Evolutionary conservation across 768 basidiomycete species (phyloP), one percentile per base, ranked within the genome.

Genomic region (Tulasnella sp.): DNA sequence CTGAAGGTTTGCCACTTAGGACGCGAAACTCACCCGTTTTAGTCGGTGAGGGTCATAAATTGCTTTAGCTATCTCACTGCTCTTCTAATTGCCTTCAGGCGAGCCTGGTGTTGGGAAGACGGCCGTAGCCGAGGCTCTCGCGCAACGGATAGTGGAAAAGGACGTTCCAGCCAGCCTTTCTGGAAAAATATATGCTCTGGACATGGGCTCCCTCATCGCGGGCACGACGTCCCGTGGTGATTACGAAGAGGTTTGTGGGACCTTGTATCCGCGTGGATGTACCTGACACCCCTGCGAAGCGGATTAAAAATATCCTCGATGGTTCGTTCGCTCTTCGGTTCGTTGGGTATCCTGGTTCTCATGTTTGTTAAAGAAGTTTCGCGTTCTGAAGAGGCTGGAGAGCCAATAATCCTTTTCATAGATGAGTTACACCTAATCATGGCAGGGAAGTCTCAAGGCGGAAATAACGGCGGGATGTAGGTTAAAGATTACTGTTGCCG

Each of bases 1-100:
- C n/a, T n/a, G n/a, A 41, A 41, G 9, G 9, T 3, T 9, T 9
- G 41, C 41, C 9, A 3, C 41, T 41, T 41, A 90, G 97, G 84
- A 98, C 96, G 2, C 98, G 98, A 86, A 97, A 96, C 84, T 97
- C 97, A 83, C 96, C 97, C 24, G 96, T 98, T 58, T 91, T 98
- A 34, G 96, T 99, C 83, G 97, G 96, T 82, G 9, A 41, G 41
- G 41, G 3, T 41, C 41, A 3, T 9, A 41, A 9, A 9, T n/a
- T 4, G 41, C 3, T 41, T 9, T 41, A 4, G 3, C 41, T 3
- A 9, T 41, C 41, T 9, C 41, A 41, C 3, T 41, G 9, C 5
- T 3, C 9, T 41, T 3, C 41, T 41, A 3, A 41, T 14, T 16
- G 44, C 16, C 44, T 16, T 46, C 44, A 46, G 44, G 44, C 14